These are phyloP conservation scores for Pachyrhizus erosus DNA, from an alignment of 306 rosid species.

Conservation along the genomic window DNA sequence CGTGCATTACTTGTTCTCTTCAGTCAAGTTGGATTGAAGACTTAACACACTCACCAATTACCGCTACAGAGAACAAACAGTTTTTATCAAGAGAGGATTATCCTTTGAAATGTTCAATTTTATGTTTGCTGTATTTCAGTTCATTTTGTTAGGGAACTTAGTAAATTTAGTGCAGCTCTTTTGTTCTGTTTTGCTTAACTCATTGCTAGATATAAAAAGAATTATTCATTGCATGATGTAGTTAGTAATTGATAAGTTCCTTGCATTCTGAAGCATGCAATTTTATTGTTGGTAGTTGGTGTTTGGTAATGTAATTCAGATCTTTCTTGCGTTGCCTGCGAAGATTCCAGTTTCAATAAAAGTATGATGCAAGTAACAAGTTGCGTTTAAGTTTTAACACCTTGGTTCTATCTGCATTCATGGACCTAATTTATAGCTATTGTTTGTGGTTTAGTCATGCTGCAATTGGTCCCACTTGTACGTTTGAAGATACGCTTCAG, in stretches of 20 bases:
- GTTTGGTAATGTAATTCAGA: constrained; percentile 2
- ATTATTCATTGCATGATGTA: constrained; percentile 24
- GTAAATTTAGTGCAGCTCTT: constrained; percentile 42
- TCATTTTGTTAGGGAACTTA: constrained; percentile 46
- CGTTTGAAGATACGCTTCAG: not conserved
- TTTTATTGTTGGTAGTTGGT: not conserved
- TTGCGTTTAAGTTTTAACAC: not conserved
- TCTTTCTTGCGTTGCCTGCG: not conserved
- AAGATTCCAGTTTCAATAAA: constrained; percentile 8
- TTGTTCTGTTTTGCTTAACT: constrained; percentile 46
- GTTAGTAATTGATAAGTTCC: not conserved
- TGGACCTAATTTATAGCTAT: not conserved
- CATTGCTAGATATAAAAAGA: constrained; percentile 43
- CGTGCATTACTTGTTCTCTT: constrained; percentile 80
- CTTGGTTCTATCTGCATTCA: not conserved
- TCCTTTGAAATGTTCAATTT: constrained; percentile 26
- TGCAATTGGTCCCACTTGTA: not conserved
- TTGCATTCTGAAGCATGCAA: constrained; percentile 11
- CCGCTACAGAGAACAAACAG: constrained; percentile 31
- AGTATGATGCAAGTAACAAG: not conserved
- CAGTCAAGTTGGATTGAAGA: constrained; percentile 80
- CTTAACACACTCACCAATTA: not conserved
- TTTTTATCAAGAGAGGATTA: constrained; percentile 17
- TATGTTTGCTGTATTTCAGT: constrained; percentile 32
- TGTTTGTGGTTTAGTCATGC: not conserved